A percentile compares a stretch with the other conserved stretches of the same genome.
Evolutionary conservation across 805 yeast genomes (phyloP).

Genomic region (Blastobotrys mokoenaii): DNA sequence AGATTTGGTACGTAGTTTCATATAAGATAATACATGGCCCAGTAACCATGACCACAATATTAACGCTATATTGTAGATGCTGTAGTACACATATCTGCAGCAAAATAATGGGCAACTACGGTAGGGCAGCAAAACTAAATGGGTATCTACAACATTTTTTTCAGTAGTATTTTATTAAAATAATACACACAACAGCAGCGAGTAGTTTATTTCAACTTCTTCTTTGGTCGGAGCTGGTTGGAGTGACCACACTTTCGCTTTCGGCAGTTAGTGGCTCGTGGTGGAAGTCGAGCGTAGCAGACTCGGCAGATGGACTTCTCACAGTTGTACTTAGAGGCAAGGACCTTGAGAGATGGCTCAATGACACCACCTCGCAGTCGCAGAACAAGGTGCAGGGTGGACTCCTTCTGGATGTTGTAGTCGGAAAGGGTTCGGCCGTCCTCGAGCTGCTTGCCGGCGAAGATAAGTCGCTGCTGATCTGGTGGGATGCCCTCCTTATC

Average conservation of each 20-base stretch:
- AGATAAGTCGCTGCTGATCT: constrained; percentile 98
- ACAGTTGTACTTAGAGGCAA: constrained; percentile 99
- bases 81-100: no score
- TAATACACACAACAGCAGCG: constrained; percentile 13
- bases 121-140: no score
- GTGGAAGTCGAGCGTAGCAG: constrained; percentile 99
- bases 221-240: constrained; percentile 99
- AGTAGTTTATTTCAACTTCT: constrained; percentile 86
- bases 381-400: constrained; percentile 90
- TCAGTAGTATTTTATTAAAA: no score
- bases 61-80: no score
- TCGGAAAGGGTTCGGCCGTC: constrained; percentile 98
- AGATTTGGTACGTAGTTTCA: no score
- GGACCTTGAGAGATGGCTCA: constrained; percentile 98
- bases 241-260: constrained; percentile 99
- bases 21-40: no score
- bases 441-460: constrained; percentile 99
- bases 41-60: no score
- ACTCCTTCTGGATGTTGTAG: constrained; percentile 99
- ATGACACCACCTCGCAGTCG: constrained; percentile 99
- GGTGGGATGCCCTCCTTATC: constrained; percentile 99
- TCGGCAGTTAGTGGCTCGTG: constrained; percentile 99
- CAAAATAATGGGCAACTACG: no score
- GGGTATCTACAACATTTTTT: no score
- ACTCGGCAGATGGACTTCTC: constrained; percentile 98